Percentiles rank a stretch among this genome's conserved stretches.
Evolutionary conservation across 305 asterid genomes (phyloP).

Genomic region (Withania somnifera): DNA sequence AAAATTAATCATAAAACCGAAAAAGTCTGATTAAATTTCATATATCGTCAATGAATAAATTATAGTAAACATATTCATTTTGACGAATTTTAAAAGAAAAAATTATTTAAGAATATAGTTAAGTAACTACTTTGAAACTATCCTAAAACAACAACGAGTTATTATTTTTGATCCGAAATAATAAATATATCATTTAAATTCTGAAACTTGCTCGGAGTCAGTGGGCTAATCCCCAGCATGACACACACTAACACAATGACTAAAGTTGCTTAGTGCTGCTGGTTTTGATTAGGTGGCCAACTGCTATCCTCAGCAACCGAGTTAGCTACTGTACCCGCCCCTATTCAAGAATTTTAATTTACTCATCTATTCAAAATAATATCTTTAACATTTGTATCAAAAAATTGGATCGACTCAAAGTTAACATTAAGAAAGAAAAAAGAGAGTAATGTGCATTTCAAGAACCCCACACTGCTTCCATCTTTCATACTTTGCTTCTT

Average conservation of each 20-base stretch:
- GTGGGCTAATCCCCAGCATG: neutral
- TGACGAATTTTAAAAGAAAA: too few relatives aligned
- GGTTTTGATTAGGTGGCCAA: slow-evolving; percentile 31
- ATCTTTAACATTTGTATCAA: neutral
- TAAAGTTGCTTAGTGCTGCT: neutral
- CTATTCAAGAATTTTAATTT: slow-evolving; percentile 13
- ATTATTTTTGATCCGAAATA: too few relatives aligned
- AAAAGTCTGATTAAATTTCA: too few relatives aligned
- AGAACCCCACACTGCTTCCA: slow-evolving; percentile 7
- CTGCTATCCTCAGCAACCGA: slow-evolving; percentile 8
- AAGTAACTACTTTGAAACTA: too few relatives aligned
- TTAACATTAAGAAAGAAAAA: slow-evolving; percentile 24
- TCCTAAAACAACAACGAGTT: too few relatives aligned
- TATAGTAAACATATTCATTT: too few relatives aligned
- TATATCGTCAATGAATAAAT: too few relatives aligned
- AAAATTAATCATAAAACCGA: too few relatives aligned
- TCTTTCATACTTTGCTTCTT: slow-evolving; percentile 50
- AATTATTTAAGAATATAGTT: too few relatives aligned
- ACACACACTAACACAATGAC: neutral
- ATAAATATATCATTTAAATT: too few relatives aligned
- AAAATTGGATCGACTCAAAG: slow-evolving; percentile 15
- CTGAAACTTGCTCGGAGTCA: too few relatives aligned
- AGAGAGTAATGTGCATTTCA: slow-evolving; percentile 4
- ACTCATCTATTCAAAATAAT: neutral
- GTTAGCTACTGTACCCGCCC: slow-evolving; percentile 40